Base-by-base conservation (phyloP, 768 basidiomycete genomes). In the Psilocybe cubensis region DNA sequence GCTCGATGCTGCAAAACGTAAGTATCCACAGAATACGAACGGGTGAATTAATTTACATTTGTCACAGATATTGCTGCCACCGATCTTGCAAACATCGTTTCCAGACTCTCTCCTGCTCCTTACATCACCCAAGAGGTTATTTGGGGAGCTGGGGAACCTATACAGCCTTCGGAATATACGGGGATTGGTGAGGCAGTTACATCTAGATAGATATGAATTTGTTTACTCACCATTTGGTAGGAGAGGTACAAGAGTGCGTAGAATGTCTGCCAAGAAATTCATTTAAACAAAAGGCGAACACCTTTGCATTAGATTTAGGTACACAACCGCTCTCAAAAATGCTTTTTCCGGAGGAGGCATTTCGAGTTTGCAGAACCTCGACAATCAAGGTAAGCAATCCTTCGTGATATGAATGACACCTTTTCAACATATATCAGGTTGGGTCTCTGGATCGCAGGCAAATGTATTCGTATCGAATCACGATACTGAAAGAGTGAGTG, bases 381-480 rank as follows among this genome's bases (percentile, higher is more conserved):
- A 86, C 29, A 77, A 69, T 56, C 72, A 68, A 65, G 85, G 85
- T 81, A 52, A 23, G 62, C 41, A 14, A 3, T 29, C 1, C 5
- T 28, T 40, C 23, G 20, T 23, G 18, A 38, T 47, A 0, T 17
- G 8, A 18, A 27, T 24, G 17, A 12, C 10, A 40, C 20, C 11
- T 45, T 29, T 49, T 24, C 49, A 43, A 7, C 28, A 42, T 1
- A 40, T 11, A 29, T 7, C 47, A 86, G 85, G 85, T 2, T 90
- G 86, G 87, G 74, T 88, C 1, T 41, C 80, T 0, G 77, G 85
- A 1, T 71, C 67, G 0, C 61, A 64, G 14, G 87, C 87, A 0
- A 89, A 89, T 60, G 80, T 84, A 6, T 89, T 89, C 57, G 86
- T 89, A 3, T 74, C 82, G 0, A 87, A 89, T 62, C 88, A 89